Conservation (phyloP, 1,139 yeast genomes). For the Lodderomyces oxycetoniae region DNA sequence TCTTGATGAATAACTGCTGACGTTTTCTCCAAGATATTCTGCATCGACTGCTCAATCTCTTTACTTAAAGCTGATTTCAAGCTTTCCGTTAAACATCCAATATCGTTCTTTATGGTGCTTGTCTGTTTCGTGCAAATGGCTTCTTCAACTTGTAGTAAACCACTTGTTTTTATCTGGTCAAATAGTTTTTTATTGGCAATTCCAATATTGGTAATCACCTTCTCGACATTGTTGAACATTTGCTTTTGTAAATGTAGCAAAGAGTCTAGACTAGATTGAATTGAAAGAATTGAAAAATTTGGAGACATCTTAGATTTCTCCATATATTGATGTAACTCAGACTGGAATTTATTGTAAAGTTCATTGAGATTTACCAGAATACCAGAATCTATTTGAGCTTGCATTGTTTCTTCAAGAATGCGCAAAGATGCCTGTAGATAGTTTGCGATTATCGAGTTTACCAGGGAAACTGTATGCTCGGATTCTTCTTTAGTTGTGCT, state of each 20-base stretch:
- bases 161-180: constrained; percentile 15
- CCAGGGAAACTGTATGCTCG: too few relatives aligned
- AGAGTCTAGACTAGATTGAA: constrained; percentile 6
- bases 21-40: constrained; percentile 8
- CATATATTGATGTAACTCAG: too few relatives aligned
- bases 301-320: too few relatives aligned
- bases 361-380: too few relatives aligned
- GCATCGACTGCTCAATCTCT: constrained; percentile 8
- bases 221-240: constrained; percentile 5
- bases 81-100: constrained; percentile 7
- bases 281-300: too few relatives aligned
- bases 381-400: too few relatives aligned
- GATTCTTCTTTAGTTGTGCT: too few relatives aligned
- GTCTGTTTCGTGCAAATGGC: constrained; percentile 8
- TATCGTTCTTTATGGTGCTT: constrained; percentile 8
- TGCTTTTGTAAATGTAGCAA: constrained; percentile 8
- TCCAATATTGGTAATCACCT: constrained; percentile 13
- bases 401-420: too few relatives aligned
- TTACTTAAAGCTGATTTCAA: constrained; percentile 7
- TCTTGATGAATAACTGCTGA: constrained; percentile 7
- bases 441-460: too few relatives aligned
- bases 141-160: constrained; percentile 11
- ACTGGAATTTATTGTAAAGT: too few relatives aligned
- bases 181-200: constrained; percentile 16
- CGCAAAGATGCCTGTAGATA: too few relatives aligned